Percentiles rank a stretch among this genome's conserved stretches.
Evolutionary conservation across 495 filamentous ascomycete genomes (phyloP).

Genomic region (Aspergillus saccharolyticus): DNA sequence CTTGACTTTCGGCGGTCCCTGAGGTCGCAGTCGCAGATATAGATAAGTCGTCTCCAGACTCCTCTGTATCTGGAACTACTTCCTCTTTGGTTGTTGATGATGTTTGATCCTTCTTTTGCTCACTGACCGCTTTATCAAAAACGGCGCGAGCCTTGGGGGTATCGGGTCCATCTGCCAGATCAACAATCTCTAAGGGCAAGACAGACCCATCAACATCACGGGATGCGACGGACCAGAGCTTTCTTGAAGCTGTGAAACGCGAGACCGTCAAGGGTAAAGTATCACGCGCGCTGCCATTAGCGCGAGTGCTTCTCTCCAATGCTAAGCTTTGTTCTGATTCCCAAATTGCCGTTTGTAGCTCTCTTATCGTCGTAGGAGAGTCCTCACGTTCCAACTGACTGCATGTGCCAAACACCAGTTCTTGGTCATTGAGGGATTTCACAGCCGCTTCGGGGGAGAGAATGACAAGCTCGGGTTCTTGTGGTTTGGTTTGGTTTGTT

Average conservation of each 20-base stretch:
- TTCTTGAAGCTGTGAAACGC: constrained; percentile 29
- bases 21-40: background rate
- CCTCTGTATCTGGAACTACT: background rate
- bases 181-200: constrained; percentile 52
- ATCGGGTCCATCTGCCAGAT: constrained; percentile 47
- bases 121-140: background rate
- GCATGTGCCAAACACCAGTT: constrained; percentile 87
- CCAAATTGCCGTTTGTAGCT: constrained; percentile 65
- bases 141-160: background rate
- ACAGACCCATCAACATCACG: constrained; percentile 59
- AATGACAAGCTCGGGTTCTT: constrained; percentile 44
- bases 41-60: background rate
- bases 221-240: constrained; percentile 65
- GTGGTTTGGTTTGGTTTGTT: constrained; percentile 28
- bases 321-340: constrained; percentile 45
- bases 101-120: constrained; percentile 1
- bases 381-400: constrained; percentile 80
- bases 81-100: background rate
- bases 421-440: constrained; percentile 63
- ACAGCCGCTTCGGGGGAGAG: constrained; percentile 70
- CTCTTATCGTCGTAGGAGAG: constrained; percentile 60
- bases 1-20: background rate
- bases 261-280: constrained; percentile 13
- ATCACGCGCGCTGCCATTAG: background rate
- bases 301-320: background rate